Evolutionary conservation across 108 stramenopile species (phyloP).

Genomic region (Asterionellopsis glacialis): DNA sequence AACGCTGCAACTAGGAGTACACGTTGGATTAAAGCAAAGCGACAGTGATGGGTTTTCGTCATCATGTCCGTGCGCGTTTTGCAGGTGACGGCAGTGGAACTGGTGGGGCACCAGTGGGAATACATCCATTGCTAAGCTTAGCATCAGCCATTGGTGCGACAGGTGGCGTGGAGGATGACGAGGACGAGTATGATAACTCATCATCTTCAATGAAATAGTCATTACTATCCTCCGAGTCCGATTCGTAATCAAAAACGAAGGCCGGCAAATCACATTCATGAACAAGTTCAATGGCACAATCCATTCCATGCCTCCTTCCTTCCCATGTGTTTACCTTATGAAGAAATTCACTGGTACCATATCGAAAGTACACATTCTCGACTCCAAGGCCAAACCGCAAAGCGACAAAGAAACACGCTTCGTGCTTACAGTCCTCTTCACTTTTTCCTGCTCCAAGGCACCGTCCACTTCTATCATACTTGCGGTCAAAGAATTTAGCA

Average conservation of each 20-base stretch:
- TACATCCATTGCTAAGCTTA: neutral
- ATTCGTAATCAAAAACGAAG: constrained; percentile 21
- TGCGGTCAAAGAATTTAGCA: constrained; percentile 53
- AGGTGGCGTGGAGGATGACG: constrained; percentile 18
- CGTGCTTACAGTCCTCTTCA: constrained; percentile 12
- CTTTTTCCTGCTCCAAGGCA: constrained; percentile 9
- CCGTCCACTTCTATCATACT: constrained; percentile 21
- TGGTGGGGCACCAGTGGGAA: too few relatives aligned
- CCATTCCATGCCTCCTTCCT: constrained; percentile 57
- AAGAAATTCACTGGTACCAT: constrained; percentile 46
- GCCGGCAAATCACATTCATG: constrained; percentile 41
- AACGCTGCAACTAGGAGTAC: too few relatives aligned
- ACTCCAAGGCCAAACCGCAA: constrained; percentile 52
- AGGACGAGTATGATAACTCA: constrained; percentile 12
- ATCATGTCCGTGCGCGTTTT: too few relatives aligned
- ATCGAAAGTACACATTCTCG: constrained; percentile 47
- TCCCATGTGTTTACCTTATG: constrained; percentile 68
- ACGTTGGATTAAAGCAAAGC: too few relatives aligned
- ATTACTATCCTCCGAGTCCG: too few relatives aligned
- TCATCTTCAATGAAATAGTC: too few relatives aligned
- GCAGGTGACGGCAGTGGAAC: too few relatives aligned
- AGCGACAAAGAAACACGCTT: constrained; percentile 57
- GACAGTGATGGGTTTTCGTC: too few relatives aligned
- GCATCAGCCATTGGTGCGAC: constrained; percentile 28
- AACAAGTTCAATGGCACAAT: constrained; percentile 49